These are phyloP conservation scores for Dalechampia spathulata DNA, from an alignment of 441 rosid genomes.

Conservation along the genomic window DNA sequence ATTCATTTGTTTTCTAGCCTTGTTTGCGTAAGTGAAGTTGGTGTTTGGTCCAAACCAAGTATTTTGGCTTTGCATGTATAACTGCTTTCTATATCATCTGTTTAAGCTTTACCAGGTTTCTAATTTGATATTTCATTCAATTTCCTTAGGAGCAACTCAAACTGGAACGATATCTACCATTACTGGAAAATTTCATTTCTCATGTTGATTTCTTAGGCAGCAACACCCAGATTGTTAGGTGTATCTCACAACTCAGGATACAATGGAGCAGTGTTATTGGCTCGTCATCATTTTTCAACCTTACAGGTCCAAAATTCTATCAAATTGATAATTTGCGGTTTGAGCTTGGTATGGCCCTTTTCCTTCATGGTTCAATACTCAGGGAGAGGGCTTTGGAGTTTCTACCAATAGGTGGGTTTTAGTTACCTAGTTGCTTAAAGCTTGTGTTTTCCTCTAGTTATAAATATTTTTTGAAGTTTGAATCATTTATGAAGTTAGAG, in stretches of 20 bases:
- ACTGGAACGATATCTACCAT: slow-evolving; percentile 55
- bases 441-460: too few relatives aligned
- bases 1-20: background rate
- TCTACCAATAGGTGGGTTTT: slow-evolving; percentile 39
- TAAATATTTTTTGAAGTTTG: too few relatives aligned
- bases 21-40: background rate
- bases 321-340: slow-evolving; percentile 52
- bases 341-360: slow-evolving; percentile 60
- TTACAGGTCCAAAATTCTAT: slow-evolving; percentile 45
- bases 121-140: slow-evolving; percentile 1
- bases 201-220: slow-evolving; percentile 32
- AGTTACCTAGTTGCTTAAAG: too few relatives aligned
- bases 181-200: slow-evolving; percentile 54
- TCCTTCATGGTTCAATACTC: slow-evolving; percentile 50
- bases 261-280: slow-evolving; percentile 64
- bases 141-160: slow-evolving; percentile 52
- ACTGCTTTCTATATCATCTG: too few relatives aligned
- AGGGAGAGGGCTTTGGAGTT: slow-evolving; percentile 64
- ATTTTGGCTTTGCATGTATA: background rate
- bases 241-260: slow-evolving; percentile 52
- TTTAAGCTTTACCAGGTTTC: too few relatives aligned
- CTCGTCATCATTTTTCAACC: slow-evolving; percentile 42
- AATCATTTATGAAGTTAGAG: too few relatives aligned
- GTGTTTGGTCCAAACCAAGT: background rate
- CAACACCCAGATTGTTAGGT: slow-evolving; percentile 23